Evolutionary conservation across 208 protist genomes (phyloP), one percentile per base, ranked within the genome.

Genomic region (Leishmania amazonensis): DNA sequence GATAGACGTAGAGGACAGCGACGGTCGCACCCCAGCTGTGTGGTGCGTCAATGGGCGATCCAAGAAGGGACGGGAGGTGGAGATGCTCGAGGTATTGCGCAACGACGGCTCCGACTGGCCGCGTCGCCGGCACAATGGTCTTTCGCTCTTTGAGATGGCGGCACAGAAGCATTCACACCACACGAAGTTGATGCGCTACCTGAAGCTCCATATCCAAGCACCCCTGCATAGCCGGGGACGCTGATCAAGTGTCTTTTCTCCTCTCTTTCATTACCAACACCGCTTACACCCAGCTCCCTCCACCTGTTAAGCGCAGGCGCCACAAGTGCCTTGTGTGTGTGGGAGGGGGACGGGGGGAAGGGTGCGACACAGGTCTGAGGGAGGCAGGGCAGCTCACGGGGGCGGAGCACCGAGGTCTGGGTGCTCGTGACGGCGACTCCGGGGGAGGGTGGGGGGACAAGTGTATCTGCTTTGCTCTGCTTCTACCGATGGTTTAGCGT

Each of bases 71-170:
- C 45, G 45, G 54, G 84, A 75, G 21, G 73, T 90, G 19, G 89
- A 82, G 28, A 89, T 87, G 24, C 62, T 93, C 31, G 78, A 83
- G 70, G 64, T 75, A 28, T 75, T 94, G 40, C 79, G 83, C 11
- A 71, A 80, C 8, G 83, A 88, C 7, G 91, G 89, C 28, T 94
- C 91, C 5, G 28, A 76, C 42, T 93, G 91, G 87, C 86, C 85
- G 13, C 51, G 58, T 7, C 71, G 78, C 45, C 71, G 51, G 64
- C 76, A 81, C 15, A 64, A 81, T n/a, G 87, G 89, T n/a, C 40
- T 83, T 0, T 80, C 82, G 51, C 68, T 92, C 67, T 72, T 84
- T 3, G 67, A 83, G 19, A 62, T 89, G 9, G 87, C 89, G 5
- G 64, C 24, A 8, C 58, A 11, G 11, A 45, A 60, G 35, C 65